phyloP scores from a whole-genome alignment of 1,139 yeast genomes.

The Candida buenavistaensis region DNA sequence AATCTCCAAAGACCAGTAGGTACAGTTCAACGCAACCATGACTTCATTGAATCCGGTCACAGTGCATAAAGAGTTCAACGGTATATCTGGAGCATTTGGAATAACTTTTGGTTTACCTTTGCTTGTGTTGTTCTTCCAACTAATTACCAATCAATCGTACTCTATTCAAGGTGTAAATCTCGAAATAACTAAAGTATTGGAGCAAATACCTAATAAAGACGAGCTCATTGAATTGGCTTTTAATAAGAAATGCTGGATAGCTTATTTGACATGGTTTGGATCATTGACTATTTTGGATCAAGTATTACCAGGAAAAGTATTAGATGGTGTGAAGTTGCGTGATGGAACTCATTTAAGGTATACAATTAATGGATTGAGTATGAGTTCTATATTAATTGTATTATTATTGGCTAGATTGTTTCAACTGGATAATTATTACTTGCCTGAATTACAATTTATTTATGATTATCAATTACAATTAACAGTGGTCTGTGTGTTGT shows the following conservation, averaged over 20 bases:
- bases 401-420: slow-evolving; percentile 53
- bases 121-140: slow-evolving; percentile 57
- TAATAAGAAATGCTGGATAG: slow-evolving; percentile 54
- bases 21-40: background rate
- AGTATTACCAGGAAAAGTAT: slow-evolving; percentile 68
- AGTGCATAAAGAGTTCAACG: slow-evolving; percentile 70
- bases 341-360: slow-evolving; percentile 73
- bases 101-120: slow-evolving; percentile 70
- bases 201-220: slow-evolving; percentile 27
- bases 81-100: slow-evolving; percentile 69
- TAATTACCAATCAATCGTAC: slow-evolving; percentile 58
- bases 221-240: slow-evolving; percentile 26
- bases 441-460: slow-evolving; percentile 80
- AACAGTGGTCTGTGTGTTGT: slow-evolving; percentile 60
- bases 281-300: slow-evolving; percentile 63
- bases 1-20: too few species aligned
- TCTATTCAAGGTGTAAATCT: slow-evolving; percentile 49
- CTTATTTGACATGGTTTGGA: slow-evolving; percentile 75
- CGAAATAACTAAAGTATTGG: slow-evolving; percentile 33
- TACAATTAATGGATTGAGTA: slow-evolving; percentile 76
- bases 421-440: slow-evolving; percentile 37
- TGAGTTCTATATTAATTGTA: slow-evolving; percentile 49
- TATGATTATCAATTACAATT: slow-evolving; percentile 69
- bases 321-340: slow-evolving; percentile 69
- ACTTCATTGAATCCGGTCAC: slow-evolving; percentile 68